Percentiles rank a stretch among this genome's conserved stretches.
These are phyloP conservation scores for Rhodosporidiobolus sp. DNA, from an alignment of 768 basidiomycete species.

Conservation along the genomic window DNA sequence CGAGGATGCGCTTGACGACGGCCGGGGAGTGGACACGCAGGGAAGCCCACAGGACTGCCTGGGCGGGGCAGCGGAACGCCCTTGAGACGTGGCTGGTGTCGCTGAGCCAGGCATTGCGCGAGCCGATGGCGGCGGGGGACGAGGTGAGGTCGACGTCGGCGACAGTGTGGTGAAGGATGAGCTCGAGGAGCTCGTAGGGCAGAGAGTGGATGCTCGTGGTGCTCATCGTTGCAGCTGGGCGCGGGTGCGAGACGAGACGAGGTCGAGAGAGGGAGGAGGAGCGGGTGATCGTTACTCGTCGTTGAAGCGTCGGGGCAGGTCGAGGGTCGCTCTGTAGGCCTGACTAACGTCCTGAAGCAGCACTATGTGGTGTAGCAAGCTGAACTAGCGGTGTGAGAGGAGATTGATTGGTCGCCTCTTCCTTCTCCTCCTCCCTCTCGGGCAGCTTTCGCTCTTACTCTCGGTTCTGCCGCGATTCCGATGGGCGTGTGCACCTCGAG, in stretches of 20 bases:
- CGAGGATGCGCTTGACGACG: not conserved
- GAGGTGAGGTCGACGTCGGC: constrained; percentile 1
- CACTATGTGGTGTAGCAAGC: too few species aligned
- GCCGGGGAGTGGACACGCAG: constrained; percentile 1
- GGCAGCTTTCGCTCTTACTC: too few species aligned
- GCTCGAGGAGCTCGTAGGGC: constrained; percentile 27
- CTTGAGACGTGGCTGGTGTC: constrained; percentile 2
- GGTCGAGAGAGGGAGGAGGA: not conserved
- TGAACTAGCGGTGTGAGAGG: too few species aligned
- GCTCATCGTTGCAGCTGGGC: too few species aligned
- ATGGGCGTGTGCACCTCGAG: too few species aligned
- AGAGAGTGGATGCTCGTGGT: not conserved
- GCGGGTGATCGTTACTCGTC: not conserved
- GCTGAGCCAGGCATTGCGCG: constrained; percentile 3
- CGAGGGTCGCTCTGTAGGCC: too few species aligned
- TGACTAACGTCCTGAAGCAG: not conserved
- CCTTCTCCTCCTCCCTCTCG: too few species aligned
- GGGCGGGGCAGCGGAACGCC: constrained; percentile 8
- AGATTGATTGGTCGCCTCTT: too few species aligned
- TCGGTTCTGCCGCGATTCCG: too few species aligned
- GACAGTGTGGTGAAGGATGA: constrained; percentile 8
- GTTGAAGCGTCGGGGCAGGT: not conserved
- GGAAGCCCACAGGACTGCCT: constrained; percentile 11
- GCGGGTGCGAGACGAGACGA: too few species aligned
- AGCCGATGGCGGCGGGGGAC: not conserved